Evolutionary conservation across 2,329 filamentous ascomycete species (phyloP).

Genomic region (Sporothrix euskadiensis): DNA sequence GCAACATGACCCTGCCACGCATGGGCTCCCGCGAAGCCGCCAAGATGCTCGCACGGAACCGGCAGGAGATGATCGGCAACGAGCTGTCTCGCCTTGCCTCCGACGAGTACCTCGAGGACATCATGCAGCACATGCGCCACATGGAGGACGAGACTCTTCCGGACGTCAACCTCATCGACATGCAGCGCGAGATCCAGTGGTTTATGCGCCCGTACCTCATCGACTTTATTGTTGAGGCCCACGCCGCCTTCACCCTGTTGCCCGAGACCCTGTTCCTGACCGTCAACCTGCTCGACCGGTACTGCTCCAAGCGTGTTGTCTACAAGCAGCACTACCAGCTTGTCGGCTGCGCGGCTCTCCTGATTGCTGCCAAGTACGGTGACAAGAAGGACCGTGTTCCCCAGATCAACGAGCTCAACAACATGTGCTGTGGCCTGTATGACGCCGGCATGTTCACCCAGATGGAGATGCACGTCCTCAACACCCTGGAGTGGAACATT

Average conservation of each 20-base stretch:
- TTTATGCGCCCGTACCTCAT: conserved; percentile 98
- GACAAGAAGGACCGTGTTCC: conserved; percentile 99
- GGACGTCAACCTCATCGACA: conserved; percentile 96
- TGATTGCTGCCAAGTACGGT: conserved; percentile 97
- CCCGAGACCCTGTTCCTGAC: conserved; percentile 95
- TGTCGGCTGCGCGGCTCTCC: conserved; percentile 89
- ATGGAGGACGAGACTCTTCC: conserved; percentile 96
- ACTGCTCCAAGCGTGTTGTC: conserved; percentile 95
- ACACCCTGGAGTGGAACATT: conserved; percentile 94
- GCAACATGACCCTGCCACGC: conserved; percentile 49
- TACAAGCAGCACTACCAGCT: conserved; percentile 99
- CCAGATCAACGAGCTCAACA: conserved; percentile 93
- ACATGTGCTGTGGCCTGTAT: conserved; percentile 98
- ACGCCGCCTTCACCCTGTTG: conserved; percentile 88
- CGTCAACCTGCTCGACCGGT: conserved; percentile 93
- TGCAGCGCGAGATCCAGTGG: conserved; percentile 99
- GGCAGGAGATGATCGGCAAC: conserved; percentile 83
- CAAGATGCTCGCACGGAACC: conserved; percentile 75
- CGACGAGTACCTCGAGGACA: conserved; percentile 91
- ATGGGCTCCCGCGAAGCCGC: conserved; percentile 73
- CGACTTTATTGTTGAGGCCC: conserved; percentile 96
- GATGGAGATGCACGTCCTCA: conserved; percentile 99
- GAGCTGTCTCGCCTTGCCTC: conserved; percentile 82
- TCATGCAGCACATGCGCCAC: conserved; percentile 88
- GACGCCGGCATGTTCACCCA: conserved; percentile 99